Percentiles rank a stretch among this genome's conserved stretches.
Conservation (phyloP, 1,139 yeast species). For the Suhomyces ambrosiae region DNA sequence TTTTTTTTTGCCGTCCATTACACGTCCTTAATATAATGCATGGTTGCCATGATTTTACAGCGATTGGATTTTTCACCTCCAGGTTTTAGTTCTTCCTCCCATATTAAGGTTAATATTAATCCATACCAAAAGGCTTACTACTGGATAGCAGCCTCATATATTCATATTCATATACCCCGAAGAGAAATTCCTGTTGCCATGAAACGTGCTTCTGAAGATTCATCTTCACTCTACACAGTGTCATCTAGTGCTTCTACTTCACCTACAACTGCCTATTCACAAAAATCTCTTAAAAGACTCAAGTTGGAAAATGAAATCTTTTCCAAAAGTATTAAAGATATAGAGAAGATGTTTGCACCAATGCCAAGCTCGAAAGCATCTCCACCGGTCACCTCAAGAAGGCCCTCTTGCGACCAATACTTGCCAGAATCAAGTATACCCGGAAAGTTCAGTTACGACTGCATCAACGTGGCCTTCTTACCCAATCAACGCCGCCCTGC, state of each 20-base stretch:
- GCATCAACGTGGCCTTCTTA: slow-evolving; percentile 27
- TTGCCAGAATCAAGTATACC: slow-evolving; percentile 6
- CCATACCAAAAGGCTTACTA: slow-evolving; percentile 2
- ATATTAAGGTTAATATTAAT: not conserved
- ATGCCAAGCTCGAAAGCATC: slow-evolving; percentile 3
- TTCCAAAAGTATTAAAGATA: slow-evolving; percentile 32
- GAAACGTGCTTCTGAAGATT: slow-evolving; percentile 14
- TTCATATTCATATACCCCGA: not conserved
- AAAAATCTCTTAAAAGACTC: slow-evolving; percentile 27
- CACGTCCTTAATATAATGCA: slow-evolving; percentile 11
- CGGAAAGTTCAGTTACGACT: slow-evolving; percentile 25
- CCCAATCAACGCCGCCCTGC: slow-evolving; percentile 8
- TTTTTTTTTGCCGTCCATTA: slow-evolving; percentile 11
- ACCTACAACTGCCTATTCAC: slow-evolving; percentile 13
- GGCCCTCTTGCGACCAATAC: slow-evolving; percentile 11
- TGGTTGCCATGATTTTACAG: slow-evolving; percentile 7
- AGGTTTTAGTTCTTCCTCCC: not conserved
- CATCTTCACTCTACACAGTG: slow-evolving; percentile 9
- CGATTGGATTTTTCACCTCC: slow-evolving; percentile 1
- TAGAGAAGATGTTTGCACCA: slow-evolving; percentile 28
- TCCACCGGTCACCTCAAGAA: slow-evolving; percentile 12
- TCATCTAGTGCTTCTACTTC: slow-evolving; percentile 9
- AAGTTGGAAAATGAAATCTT: slow-evolving; percentile 32
- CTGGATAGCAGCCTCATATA: slow-evolving; percentile 5
- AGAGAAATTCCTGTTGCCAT: not conserved